A percentile compares a stretch with the other conserved stretches of the same genome.
Conservation (phyloP, 768 basidiomycete genomes). For the Hericium coralloides region DNA sequence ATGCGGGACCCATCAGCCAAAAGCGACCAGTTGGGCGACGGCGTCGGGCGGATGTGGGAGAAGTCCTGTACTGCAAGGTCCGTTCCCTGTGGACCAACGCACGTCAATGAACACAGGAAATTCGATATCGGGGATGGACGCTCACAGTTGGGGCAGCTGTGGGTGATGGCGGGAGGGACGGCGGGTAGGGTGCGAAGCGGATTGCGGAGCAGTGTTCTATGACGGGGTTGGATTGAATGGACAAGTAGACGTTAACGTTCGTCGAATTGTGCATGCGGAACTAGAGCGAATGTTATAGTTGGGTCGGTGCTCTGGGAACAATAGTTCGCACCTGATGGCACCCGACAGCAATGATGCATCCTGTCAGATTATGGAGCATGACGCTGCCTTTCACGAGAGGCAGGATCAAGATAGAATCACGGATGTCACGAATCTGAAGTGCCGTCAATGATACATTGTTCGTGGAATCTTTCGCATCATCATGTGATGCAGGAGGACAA, state of each 20-base stretch:
- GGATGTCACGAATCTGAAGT: constrained; percentile 55
- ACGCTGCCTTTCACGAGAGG: constrained; percentile 64
- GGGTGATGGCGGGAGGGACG: constrained; percentile 12
- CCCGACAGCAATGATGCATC: constrained; percentile 59
- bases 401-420: constrained; percentile 53
- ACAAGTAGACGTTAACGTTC: constrained; percentile 55
- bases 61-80: constrained; percentile 68
- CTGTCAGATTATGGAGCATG: constrained; percentile 52
- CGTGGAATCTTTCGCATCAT: constrained; percentile 1
- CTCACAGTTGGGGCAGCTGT: not conserved
- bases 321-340: constrained; percentile 57
- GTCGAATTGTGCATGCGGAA: constrained; percentile 82
- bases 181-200: constrained; percentile 58
- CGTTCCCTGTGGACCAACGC: constrained; percentile 18
- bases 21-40: constrained; percentile 69
- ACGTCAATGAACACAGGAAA: not conserved
- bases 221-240: constrained; percentile 62
- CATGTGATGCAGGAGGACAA: constrained; percentile 19
- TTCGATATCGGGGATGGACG: not conserved
- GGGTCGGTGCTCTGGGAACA: not conserved
- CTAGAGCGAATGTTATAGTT: constrained; percentile 28
- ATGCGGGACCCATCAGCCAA: not conserved
- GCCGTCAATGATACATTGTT: constrained; percentile 35
- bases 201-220: constrained; percentile 67
- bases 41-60: constrained; percentile 67